Percentiles rank a stretch among this genome's conserved stretches.
phyloP scores from a whole-genome alignment of 148 eudicot genomes.

The Persicaria tinctoria region DNA sequence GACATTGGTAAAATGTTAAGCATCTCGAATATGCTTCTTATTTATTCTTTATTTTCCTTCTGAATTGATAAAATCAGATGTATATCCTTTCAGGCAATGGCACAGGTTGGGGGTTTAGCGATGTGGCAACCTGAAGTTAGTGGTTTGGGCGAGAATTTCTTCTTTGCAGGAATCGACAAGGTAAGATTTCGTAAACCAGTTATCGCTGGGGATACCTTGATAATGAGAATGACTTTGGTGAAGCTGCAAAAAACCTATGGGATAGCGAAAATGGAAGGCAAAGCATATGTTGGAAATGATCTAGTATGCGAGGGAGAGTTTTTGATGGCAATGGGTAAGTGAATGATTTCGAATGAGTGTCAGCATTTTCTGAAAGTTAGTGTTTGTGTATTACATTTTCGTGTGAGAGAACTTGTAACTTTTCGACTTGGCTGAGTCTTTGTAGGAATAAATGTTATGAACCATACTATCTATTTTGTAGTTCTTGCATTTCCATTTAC shows the following conservation, averaged over 20 bases:
- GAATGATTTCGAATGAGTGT: slow-evolving; percentile 14
- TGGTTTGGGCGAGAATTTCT: slow-evolving; percentile 69
- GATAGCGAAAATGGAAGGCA: slow-evolving; percentile 89
- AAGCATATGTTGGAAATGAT: slow-evolving; percentile 87
- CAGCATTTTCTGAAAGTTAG: not conserved
- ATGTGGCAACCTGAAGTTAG: slow-evolving; percentile 94
- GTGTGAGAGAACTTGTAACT: too few relatives aligned
- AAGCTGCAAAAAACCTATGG: slow-evolving; percentile 92
- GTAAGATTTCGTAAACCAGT: slow-evolving; percentile 95
- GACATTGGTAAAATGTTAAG: not conserved
- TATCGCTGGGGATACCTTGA: slow-evolving; percentile 84
- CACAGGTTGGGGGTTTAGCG: slow-evolving; percentile 91
- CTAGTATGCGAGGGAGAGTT: slow-evolving; percentile 95
- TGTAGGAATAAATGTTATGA: too few relatives aligned
- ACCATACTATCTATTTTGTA: too few relatives aligned
- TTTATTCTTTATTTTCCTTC: not conserved
- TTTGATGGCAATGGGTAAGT: slow-evolving; percentile 82
- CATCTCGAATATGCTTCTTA: not conserved
- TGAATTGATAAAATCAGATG: not conserved
- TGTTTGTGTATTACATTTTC: not conserved
- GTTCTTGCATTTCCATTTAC: too few relatives aligned
- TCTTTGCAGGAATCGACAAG: slow-evolving; percentile 94
- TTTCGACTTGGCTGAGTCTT: too few relatives aligned
- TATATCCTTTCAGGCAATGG: slow-evolving; percentile 67
- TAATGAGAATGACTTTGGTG: slow-evolving; percentile 77